A percentile compares a stretch with the other conserved stretches of the same genome.
These are phyloP conservation scores for Aspergillus sergii DNA, from an alignment of 2,329 filamentous ascomycete genomes.

Conservation along the genomic window DNA sequence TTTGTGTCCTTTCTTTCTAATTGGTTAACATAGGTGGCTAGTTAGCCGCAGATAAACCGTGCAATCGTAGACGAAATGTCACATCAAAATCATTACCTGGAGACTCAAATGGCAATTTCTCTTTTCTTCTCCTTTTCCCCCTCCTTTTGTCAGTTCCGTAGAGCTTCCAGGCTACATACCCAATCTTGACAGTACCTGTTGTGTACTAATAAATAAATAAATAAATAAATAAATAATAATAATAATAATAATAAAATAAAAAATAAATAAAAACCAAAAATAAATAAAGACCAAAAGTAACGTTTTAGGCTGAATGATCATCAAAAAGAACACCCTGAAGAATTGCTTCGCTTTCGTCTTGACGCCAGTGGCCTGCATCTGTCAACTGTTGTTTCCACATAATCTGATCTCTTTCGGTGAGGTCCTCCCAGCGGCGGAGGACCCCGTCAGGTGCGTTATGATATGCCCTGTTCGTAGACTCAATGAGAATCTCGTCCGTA, in stretches of 20 bases:
- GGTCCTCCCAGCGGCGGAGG: slow-evolving; percentile 19
- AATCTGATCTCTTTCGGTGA: slow-evolving; percentile 63
- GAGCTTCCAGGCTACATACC: background rate
- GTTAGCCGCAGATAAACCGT: slow-evolving; percentile 6
- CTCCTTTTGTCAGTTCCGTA: background rate
- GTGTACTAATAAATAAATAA: background rate
- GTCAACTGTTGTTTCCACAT: slow-evolving; percentile 71
- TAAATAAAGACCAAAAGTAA: background rate
- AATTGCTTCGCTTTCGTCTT: slow-evolving; percentile 74
- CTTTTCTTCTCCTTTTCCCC: background rate
- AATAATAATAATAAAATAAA: background rate
- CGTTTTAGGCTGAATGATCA: slow-evolving; percentile 23
- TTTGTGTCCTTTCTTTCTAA: background rate
- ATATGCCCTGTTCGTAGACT: slow-evolving; percentile 7
- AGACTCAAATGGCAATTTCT: background rate
- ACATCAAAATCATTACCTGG: background rate
- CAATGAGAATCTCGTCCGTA: slow-evolving; percentile 28
- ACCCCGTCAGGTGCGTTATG: background rate
- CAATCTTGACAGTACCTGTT: background rate
- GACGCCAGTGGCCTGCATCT: slow-evolving; percentile 76
- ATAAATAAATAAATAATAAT: no score
- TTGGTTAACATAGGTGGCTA: background rate
- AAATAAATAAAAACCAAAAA: no score
- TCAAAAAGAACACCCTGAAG: slow-evolving; percentile 78
- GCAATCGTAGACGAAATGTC: slow-evolving; percentile 10